Conservation (phyloP, 2,329 filamentous ascomycete species). For the Elsinoe ampelina region DNA sequence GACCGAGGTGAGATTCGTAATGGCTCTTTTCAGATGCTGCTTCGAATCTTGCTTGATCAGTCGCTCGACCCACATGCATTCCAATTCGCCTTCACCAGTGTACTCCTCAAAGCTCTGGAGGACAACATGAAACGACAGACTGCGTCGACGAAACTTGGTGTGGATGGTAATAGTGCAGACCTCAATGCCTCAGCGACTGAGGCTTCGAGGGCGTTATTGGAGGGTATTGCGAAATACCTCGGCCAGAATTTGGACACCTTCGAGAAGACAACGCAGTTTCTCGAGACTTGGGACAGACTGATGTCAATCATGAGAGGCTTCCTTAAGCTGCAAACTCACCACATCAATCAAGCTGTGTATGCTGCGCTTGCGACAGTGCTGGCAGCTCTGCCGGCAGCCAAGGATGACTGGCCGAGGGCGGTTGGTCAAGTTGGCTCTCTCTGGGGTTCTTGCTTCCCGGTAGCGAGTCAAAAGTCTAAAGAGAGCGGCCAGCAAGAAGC, state of each 20-base stretch:
- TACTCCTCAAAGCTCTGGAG: conserved; percentile 67
- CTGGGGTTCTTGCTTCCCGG: conserved; percentile 25
- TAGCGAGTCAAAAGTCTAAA: conserved; percentile 14
- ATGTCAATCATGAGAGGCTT: conserved; percentile 56
- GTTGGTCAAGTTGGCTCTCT: conserved; percentile 23
- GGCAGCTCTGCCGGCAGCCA: conserved; percentile 21
- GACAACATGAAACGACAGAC: conserved; percentile 17
- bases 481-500: conserved; percentile 59
- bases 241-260: conserved; percentile 68
- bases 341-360: conserved; percentile 36
- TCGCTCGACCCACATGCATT: conserved; percentile 63
- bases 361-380: conserved; percentile 32
- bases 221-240: conserved; percentile 62
- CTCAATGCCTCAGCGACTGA: conserved; percentile 35
- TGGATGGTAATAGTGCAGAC: background rate
- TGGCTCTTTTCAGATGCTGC: conserved; percentile 80
- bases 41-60: conserved; percentile 90
- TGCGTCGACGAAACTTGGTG: conserved; percentile 19
- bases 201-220: conserved; percentile 64
- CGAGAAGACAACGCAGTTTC: conserved; percentile 56
- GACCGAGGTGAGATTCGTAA: conserved; percentile 68
- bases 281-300: conserved; percentile 65
- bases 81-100: conserved; percentile 70
- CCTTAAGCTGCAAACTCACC: conserved; percentile 32
- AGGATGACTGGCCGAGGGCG: conserved; percentile 21